Conservation (phyloP, 1,139 yeast species). For the Blastobotrys illinoisensis region DNA sequence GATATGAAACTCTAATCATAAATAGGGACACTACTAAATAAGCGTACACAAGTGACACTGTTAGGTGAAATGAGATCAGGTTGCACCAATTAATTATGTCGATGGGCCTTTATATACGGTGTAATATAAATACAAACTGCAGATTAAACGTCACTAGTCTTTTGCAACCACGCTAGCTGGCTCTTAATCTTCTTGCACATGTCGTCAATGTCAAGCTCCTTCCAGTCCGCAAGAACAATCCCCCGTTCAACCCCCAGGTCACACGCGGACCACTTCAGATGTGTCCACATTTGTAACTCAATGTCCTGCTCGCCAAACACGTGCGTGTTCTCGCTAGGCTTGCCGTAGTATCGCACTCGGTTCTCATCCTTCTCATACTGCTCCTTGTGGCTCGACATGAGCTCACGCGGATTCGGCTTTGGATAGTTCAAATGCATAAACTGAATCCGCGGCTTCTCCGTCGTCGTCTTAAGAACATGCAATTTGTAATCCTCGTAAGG, state of each 20-base stretch:
- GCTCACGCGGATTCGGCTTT: constrained; percentile 49
- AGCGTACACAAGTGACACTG: no score
- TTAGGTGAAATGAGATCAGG: no score
- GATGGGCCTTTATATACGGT: no score
- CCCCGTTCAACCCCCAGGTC: constrained; percentile 36
- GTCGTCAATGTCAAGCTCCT: constrained; percentile 38
- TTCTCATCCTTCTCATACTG: constrained; percentile 38
- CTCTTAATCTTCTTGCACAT: constrained; percentile 25
- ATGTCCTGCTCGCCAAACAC: constrained; percentile 40
- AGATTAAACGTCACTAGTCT: constrained; percentile 16
- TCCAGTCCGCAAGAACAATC: constrained; percentile 44
- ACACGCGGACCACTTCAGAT: constrained; percentile 54
- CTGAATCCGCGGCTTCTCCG: constrained; percentile 39
- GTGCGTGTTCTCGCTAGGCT: constrained; percentile 41
- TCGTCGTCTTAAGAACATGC: constrained; percentile 15
- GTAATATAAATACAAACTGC: no score
- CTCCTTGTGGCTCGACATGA: constrained; percentile 21
- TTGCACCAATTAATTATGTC: no score
- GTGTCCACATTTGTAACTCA: constrained; percentile 55
- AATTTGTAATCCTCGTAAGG: constrained; percentile 51
- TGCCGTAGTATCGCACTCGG: constrained; percentile 51
- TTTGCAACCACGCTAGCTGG: constrained; percentile 29
- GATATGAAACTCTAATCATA: no score
- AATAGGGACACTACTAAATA: no score
- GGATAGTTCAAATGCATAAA: constrained; percentile 67